Percentiles rank a stretch among this genome's conserved stretches.
phyloP scores from a whole-genome alignment of 257 asterid genomes.

The Solanum sitiens region DNA sequence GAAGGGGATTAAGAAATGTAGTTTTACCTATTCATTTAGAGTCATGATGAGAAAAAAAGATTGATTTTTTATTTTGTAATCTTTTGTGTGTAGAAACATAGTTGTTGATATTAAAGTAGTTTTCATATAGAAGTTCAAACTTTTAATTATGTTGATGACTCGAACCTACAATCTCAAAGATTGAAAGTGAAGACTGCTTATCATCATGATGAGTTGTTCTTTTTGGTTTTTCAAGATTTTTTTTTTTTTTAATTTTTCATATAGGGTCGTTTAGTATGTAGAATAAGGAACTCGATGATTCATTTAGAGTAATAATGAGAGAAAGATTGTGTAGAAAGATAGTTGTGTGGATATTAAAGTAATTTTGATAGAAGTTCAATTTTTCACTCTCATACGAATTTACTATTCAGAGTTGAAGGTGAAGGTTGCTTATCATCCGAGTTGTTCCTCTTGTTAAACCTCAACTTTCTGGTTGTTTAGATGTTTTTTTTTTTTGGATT shows the following conservation, averaged over 20 bases:
- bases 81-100: neutral
- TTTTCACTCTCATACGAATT: neutral
- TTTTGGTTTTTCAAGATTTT: neutral
- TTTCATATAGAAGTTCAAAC: neutral
- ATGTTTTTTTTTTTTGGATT: slow-evolving; percentile 1
- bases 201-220: neutral
- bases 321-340: neutral
- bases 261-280: neutral
- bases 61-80: neutral
- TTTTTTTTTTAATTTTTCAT: slow-evolving; percentile 4
- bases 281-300: neutral
- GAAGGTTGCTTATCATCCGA: neutral
- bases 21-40: slow-evolving; percentile 49
- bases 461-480: neutral
- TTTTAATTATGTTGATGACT: neutral
- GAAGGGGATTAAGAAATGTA: slow-evolving; percentile 59
- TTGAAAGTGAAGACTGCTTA: too few relatives aligned
- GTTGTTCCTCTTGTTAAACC: neutral
- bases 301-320: slow-evolving; percentile 17
- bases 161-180: neutral
- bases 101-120: neutral
- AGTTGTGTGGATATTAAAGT: neutral
- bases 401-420: neutral
- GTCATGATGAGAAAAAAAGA: neutral
- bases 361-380: neutral